phyloP scores from a whole-genome alignment of 139 green algal species.

The Chlorella sp. region DNA sequence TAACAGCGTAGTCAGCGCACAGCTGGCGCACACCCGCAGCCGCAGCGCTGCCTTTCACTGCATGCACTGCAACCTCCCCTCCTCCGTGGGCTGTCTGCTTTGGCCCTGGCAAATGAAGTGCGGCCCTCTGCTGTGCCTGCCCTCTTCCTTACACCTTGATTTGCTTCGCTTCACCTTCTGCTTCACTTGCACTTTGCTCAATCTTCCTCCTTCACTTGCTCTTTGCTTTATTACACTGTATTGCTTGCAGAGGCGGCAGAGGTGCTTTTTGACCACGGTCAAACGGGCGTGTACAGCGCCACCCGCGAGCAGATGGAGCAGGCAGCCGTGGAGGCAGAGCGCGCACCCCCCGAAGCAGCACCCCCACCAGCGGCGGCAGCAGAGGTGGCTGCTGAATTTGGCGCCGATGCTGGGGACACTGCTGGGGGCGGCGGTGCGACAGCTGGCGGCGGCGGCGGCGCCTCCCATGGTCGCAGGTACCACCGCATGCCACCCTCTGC shows the following conservation, averaged over 20 bases:
- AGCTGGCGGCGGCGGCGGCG: neutral
- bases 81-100: neutral
- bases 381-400: neutral
- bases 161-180: too few species aligned
- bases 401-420: neutral
- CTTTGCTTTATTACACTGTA: neutral
- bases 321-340: neutral
- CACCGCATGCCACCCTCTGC: neutral
- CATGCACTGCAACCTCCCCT: too few species aligned
- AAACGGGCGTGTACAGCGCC: neutral
- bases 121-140: too few species aligned
- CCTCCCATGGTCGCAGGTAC: neutral
- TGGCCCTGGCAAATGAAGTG: too few species aligned
- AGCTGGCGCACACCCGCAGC: neutral
- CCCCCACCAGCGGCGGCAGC: neutral
- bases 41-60: neutral
- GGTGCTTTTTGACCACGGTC: constrained; percentile 31
- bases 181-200: too few species aligned
- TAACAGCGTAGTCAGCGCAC: too few species aligned
- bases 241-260: constrained; percentile 20
- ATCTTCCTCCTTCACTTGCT: neutral
- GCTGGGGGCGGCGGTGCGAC: neutral
- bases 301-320: neutral
- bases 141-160: too few species aligned
- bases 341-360: neutral